Evolutionary conservation across 2,329 filamentous ascomycete genomes (phyloP), one percentile per base, ranked within the genome.

Genomic region (Cytospora piceicola): DNA sequence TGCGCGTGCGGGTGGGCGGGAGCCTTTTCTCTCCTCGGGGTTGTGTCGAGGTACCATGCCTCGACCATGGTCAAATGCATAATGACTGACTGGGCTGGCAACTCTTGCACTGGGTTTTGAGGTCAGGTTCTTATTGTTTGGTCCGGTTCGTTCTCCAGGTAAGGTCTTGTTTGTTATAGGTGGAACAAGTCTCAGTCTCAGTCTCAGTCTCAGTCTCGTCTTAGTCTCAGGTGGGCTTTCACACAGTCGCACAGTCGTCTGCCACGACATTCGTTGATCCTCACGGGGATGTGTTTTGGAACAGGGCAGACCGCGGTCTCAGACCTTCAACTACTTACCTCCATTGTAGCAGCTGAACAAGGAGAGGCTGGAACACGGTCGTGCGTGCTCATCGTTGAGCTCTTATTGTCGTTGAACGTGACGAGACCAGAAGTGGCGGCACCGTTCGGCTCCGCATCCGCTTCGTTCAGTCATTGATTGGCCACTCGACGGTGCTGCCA

Each of bases 31-130:
- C 78, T 83, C 88, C 82, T 88, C 51, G 91, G 79, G 66, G 92
- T 89, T 1, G 88, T 92, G 75, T 92, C 89, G 46, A 91, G 77
- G 76, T 91, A 91, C 70, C 88, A 89, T 30, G 88, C 88, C 27
- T 89, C 89, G 54, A 90, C 81, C 55, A 88, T 83, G 60, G 91
- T 78, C 67, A 92, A 79, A 69, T 86, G 83, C 76, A 81, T 83
- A 79, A 83, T 85, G 49, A 39, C 32, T 64, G 55, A 59, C 69
- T 77, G n/a, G 75, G 22, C 14, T 58, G 34, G 14, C 12, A 15
- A 24, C 20, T 36, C 29, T 27, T 56, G 24, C 34, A 32, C 20
- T 32, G 29, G 11, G 27, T 17, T 20, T 29, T 22, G 34, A 34
- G 32, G 8, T 29, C 24, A 14, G 9, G 20, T 49, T 11, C n/a